Percentiles rank a stretch among this genome's conserved stretches.
phyloP scores from a whole-genome alignment of 768 basidiomycete species.

The Trametes cinnabarina region DNA sequence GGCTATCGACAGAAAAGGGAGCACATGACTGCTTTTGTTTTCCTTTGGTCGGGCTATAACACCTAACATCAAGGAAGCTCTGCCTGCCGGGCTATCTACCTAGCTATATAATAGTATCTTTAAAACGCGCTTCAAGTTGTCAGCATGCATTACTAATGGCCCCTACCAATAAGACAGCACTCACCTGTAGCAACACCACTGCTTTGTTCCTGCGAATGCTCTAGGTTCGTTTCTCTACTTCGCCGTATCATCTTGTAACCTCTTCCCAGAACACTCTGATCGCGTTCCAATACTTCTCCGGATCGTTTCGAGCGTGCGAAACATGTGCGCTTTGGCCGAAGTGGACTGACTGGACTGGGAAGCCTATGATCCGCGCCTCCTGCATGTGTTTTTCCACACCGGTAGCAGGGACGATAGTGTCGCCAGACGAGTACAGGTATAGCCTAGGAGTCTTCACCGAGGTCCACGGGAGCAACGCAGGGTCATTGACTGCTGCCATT shows the following conservation, averaged over 20 bases:
- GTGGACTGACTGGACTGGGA: conserved; percentile 28
- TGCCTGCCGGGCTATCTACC: too few species aligned
- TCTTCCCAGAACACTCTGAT: conserved; percentile 20
- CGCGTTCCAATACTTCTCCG: conserved; percentile 26
- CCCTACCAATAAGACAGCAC: too few species aligned
- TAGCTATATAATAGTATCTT: too few species aligned
- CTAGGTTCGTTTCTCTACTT: too few species aligned
- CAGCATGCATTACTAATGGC: too few species aligned
- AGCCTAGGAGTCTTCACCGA: conserved; percentile 31
- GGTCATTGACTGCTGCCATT: conserved; percentile 12
- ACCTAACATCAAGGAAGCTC: too few species aligned
- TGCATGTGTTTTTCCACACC: conserved; percentile 29
- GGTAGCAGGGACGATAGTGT: conserved; percentile 30
- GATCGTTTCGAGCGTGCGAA: conserved; percentile 28
- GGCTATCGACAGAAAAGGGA: too few species aligned
- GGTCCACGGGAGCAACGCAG: conserved; percentile 34
- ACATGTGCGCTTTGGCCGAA: conserved; percentile 38
- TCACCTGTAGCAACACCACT: too few species aligned
- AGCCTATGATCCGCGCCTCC: conserved; percentile 24
- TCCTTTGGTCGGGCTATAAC: too few species aligned
- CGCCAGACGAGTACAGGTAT: conserved; percentile 36
- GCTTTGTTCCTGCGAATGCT: too few species aligned
- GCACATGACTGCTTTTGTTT: too few species aligned
- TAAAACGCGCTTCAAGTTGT: too few species aligned
- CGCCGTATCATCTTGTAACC: neutral